phyloP scores from a whole-genome alignment of 805 yeast species.

The Candida patagonica region DNA sequence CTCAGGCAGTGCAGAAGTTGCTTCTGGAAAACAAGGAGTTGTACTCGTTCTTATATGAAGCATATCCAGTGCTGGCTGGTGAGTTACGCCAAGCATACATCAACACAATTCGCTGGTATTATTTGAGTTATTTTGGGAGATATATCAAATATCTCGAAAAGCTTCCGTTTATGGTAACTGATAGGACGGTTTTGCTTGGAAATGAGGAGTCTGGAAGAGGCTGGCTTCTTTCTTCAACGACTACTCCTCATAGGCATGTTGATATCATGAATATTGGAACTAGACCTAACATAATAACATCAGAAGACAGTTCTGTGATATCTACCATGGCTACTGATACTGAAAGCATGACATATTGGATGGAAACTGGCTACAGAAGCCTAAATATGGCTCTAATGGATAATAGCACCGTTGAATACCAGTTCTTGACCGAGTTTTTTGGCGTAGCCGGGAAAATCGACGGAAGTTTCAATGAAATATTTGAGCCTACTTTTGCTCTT shows the following conservation, averaged over 20 bases:
- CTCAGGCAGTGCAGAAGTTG: conserved; percentile 65
- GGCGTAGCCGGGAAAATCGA: conserved; percentile 23
- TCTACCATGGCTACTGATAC: conserved; percentile 81
- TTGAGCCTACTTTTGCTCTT: conserved; percentile 42
- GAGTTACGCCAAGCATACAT: conserved; percentile 75
- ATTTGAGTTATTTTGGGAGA: conserved; percentile 64
- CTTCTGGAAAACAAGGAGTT: conserved; percentile 55
- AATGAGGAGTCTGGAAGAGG: conserved; percentile 26
- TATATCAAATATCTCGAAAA: conserved; percentile 66
- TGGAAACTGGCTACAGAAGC: conserved; percentile 66
- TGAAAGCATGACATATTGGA: conserved; percentile 52
- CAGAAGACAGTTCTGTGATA: conserved; percentile 54
- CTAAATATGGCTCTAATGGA: conserved; percentile 67
- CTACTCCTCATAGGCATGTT: not conserved
- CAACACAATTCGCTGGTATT: conserved; percentile 92
- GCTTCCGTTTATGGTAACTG: conserved; percentile 47
- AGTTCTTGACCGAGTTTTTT: conserved; percentile 66
- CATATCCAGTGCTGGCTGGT: conserved; percentile 53
- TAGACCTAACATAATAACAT: conserved; percentile 48
- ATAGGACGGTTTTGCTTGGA: conserved; percentile 49
- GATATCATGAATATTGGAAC: conserved; percentile 54
- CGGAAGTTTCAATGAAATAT: conserved; percentile 36
- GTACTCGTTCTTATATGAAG: conserved; percentile 44
- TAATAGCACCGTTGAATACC: conserved; percentile 67
- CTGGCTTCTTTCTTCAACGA: conserved; percentile 10